Evolutionary conservation across 1,284 basidiomycete genomes (phyloP).

Genomic region (Cutaneotrichosporon arboriforme): DNA sequence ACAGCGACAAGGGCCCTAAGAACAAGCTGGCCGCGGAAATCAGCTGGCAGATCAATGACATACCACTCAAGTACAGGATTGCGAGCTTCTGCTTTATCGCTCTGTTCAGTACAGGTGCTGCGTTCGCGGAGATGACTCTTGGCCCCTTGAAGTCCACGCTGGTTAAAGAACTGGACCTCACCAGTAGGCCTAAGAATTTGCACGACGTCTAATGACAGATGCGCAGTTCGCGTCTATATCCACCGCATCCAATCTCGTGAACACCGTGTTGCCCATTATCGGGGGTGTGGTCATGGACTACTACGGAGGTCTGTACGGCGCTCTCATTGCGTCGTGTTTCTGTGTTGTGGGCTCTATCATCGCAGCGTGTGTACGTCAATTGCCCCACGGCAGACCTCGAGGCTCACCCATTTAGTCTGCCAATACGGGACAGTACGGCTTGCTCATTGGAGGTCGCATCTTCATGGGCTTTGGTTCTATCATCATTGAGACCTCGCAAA

Average conservation of each 20-base stretch:
- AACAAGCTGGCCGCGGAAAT: too few species aligned
- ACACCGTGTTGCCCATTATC: conserved; percentile 49
- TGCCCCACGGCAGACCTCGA: too few species aligned
- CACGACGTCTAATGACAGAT: background rate
- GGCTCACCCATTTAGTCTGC: conserved; percentile 21
- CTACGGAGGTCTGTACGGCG: conserved; percentile 35
- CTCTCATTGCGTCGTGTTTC: conserved; percentile 10
- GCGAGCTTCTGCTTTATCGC: conserved; percentile 32
- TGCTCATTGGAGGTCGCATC: conserved; percentile 29
- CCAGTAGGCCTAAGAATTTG: conserved; percentile 10
- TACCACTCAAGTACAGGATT: conserved; percentile 10
- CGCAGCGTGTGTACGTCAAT: conserved; percentile 23
- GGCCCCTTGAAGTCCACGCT: conserved; percentile 46
- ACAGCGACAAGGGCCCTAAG: too few species aligned
- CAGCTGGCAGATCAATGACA: conserved; percentile 4
- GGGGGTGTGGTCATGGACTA: conserved; percentile 50
- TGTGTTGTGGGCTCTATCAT: conserved; percentile 34
- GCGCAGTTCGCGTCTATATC: conserved; percentile 47
- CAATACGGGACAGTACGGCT: conserved; percentile 27
- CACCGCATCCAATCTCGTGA: conserved; percentile 45
- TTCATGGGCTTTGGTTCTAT: conserved; percentile 35
- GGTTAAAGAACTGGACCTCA: conserved; percentile 38
- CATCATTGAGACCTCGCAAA: conserved; percentile 28
- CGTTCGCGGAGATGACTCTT: conserved; percentile 30
- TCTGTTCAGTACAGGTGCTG: conserved; percentile 35